Percentiles rank a stretch among this genome's conserved stretches.
Conservation (phyloP, 2,329 filamentous ascomycete species). For the Phaeosphaeria sp. region DNA sequence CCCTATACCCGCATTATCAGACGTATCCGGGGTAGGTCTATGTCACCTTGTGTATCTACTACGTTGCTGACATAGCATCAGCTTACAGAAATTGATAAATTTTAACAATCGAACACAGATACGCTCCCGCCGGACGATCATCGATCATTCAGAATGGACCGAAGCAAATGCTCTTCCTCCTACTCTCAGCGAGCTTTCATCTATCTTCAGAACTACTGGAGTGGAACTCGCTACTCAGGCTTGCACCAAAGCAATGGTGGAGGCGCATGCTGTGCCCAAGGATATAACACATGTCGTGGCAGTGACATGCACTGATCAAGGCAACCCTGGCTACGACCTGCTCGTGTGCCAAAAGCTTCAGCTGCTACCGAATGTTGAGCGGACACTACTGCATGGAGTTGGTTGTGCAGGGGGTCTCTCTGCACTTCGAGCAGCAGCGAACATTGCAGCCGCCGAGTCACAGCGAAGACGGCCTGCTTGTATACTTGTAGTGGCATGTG, state of each 20-base stretch:
- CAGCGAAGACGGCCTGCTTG: slow-evolving; percentile 66
- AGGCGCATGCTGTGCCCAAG: slow-evolving; percentile 24
- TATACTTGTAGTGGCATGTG: slow-evolving; percentile 69
- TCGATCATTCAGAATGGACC: slow-evolving; percentile 12
- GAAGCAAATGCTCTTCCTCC: slow-evolving; percentile 18
- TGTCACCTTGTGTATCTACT: neutral
- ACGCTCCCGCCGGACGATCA: slow-evolving; percentile 13
- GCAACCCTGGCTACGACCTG: slow-evolving; percentile 49
- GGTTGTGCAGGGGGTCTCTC: slow-evolving; percentile 50
- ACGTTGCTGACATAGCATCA: slow-evolving; percentile 3
- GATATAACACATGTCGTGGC: slow-evolving; percentile 49
- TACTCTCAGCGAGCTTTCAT: slow-evolving; percentile 32
- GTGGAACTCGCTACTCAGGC: slow-evolving; percentile 40
- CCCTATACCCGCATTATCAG: slow-evolving; percentile 16
- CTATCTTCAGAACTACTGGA: slow-evolving; percentile 35
- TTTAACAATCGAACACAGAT: slow-evolving; percentile 25
- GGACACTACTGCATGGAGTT: slow-evolving; percentile 46
- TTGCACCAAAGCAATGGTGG: slow-evolving; percentile 41
- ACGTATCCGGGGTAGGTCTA: slow-evolving; percentile 15
- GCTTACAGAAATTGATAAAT: slow-evolving; percentile 20
- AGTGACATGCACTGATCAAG: slow-evolving; percentile 47
- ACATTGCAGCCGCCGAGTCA: slow-evolving; percentile 68
- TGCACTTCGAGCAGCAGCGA: slow-evolving; percentile 58
- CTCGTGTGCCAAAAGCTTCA: slow-evolving; percentile 44
- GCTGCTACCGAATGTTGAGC: slow-evolving; percentile 36